Evolutionary conservation across 768 basidiomycete genomes (phyloP), one percentile per base, ranked within the genome.

Genomic region (Lentinula raphanica): DNA sequence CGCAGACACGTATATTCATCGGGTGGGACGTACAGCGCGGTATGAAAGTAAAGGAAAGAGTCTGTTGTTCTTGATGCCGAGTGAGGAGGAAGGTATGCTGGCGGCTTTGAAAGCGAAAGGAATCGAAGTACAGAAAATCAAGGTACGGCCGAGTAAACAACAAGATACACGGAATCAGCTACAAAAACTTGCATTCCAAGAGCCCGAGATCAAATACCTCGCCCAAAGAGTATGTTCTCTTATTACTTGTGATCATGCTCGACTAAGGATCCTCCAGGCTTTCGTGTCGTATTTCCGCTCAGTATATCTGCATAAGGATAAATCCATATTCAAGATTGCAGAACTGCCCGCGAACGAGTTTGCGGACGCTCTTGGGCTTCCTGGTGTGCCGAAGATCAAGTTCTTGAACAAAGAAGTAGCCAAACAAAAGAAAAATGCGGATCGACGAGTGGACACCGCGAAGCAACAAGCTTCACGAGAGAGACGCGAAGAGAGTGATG

Each of bases 241-340:
- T 59, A 13, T 42, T 39, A 4, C 25, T 48, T 46, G 35, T 23
- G n/a, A 49, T 39, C 44, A n/a, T 31, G 32, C 13, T 55, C n/a
- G 31, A 4, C 12, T 32, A 7, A 44, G 23, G 12, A 40, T 6
- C 29, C 28, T 44, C 5, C 67, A 98, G 94, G 92, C 95, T 1
- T 96, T 98, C 67, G 88, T 98, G 8, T 96, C 95, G 13, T 99
- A 99, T 69, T 76, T 98, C 62, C 90, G 93, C 15, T 97, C 96
- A 3, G 76, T 99, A 23, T 79, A 97, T 68, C 76, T 98, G 19
- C 96, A 98, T 62, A 96, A 92, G 68, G 88, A 98, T 76, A 99
- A 98, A 68, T 76, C 85, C 0, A 84, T 96, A 61, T 99, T 98
- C 79, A 92, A 92, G 66, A 72, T 97, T 28, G 80, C 83, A 4